Evolutionary conservation across 2,329 filamentous ascomycete species (phyloP).

Genomic region (Bipolaris gigantea): DNA sequence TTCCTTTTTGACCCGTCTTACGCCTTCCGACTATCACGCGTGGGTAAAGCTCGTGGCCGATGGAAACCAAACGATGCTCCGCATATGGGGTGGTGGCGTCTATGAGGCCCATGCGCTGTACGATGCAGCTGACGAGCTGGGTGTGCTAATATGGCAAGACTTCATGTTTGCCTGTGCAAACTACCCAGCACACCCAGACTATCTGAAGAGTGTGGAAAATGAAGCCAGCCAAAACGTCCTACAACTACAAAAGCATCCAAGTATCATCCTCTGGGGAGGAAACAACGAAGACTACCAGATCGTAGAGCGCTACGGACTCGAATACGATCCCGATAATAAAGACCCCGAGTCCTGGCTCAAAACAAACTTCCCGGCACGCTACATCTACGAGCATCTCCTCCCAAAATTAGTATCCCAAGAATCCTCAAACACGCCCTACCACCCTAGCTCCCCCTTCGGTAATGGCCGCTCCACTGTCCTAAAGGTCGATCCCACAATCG

Average conservation of each 20-base stretch:
- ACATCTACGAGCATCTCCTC: conserved; percentile 83
- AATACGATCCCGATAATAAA: conserved; percentile 76
- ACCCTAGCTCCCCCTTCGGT: conserved; percentile 84
- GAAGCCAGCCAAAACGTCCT: conserved; percentile 66
- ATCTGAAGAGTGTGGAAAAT: conserved; percentile 54
- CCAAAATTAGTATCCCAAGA: conserved; percentile 69
- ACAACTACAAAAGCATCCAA: conserved; percentile 80
- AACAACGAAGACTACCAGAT: conserved; percentile 97
- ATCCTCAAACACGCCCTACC: conserved; percentile 67
- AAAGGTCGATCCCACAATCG: conserved; percentile 66
- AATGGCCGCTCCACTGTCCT: conserved; percentile 64
- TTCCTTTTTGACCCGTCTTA: conserved; percentile 73
- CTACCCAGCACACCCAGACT: conserved; percentile 62
- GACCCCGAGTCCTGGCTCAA: conserved; percentile 81
- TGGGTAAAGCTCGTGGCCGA: conserved; percentile 77
- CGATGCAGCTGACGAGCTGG: conserved; percentile 73
- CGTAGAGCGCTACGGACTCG: conserved; percentile 70
- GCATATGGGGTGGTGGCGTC: conserved; percentile 78
- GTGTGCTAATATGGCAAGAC: conserved; percentile 82
- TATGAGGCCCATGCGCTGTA: conserved; percentile 77
- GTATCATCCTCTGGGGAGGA: conserved; percentile 82
- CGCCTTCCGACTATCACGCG: conserved; percentile 64
- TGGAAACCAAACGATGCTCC: conserved; percentile 79
- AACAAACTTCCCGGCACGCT: conserved; percentile 84
- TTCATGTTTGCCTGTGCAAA: conserved; percentile 74